Evolutionary conservation across 176 grass and related monocot genomes (phyloP).

Genomic region (Puya raimondii): DNA sequence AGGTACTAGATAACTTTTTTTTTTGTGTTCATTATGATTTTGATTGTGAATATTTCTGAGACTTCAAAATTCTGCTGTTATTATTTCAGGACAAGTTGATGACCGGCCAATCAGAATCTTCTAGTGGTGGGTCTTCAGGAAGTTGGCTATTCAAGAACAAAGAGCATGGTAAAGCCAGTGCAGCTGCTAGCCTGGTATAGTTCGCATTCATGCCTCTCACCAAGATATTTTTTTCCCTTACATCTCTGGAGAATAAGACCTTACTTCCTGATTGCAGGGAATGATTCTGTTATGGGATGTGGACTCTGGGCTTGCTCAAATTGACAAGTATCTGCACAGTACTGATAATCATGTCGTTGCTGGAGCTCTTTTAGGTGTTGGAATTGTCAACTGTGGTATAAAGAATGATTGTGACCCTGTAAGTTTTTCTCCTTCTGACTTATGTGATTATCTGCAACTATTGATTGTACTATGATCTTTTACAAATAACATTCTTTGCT

Average conservation of each 20-base stretch:
- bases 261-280: slow-evolving; percentile 39
- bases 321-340: slow-evolving; percentile 91
- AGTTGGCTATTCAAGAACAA: slow-evolving; percentile 98
- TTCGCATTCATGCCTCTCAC: slow-evolving; percentile 1
- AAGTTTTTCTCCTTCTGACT: slow-evolving; percentile 17
- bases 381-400: slow-evolving; percentile 78
- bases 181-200: slow-evolving; percentile 83
- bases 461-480: not conserved
- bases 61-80: not conserved
- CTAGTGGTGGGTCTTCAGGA: slow-evolving; percentile 64
- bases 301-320: slow-evolving; percentile 76
- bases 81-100: slow-evolving; percentile 92
- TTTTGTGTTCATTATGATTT: not conserved
- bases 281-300: slow-evolving; percentile 98
- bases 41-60: not conserved
- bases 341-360: slow-evolving; percentile 88
- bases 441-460: not conserved
- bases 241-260: not conserved
- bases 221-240: not conserved
- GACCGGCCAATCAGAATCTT: slow-evolving; percentile 73
- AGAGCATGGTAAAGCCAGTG: slow-evolving; percentile 93
- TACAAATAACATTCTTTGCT: not conserved
- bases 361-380: slow-evolving; percentile 92
- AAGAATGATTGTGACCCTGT: slow-evolving; percentile 98
- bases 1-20: slow-evolving; percentile 14